Evolutionary conservation across 2,329 filamentous ascomycete species (phyloP).

Genomic region (Polychaeton citri): DNA sequence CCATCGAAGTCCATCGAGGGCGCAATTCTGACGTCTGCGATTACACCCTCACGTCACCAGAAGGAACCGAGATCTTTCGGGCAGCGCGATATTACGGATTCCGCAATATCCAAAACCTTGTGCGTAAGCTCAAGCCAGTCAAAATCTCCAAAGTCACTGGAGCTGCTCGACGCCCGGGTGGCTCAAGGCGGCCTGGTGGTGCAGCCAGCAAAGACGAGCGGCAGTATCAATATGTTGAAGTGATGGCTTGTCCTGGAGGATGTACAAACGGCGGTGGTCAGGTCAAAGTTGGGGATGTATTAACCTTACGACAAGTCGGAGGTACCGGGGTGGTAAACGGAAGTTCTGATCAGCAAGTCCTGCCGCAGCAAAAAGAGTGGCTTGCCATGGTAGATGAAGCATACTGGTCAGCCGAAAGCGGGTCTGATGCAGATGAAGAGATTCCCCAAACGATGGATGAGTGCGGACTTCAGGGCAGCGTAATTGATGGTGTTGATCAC

Average conservation of each 20-base stretch:
- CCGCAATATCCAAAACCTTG: slow-evolving; percentile 94
- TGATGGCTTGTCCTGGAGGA: slow-evolving; percentile 98
- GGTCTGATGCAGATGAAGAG: slow-evolving; percentile 6
- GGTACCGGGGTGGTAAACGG: slow-evolving; percentile 21
- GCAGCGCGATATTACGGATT: slow-evolving; percentile 94
- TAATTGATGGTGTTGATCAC: slow-evolving; percentile 42
- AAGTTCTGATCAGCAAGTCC: slow-evolving; percentile 24
- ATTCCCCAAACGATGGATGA: slow-evolving; percentile 3
- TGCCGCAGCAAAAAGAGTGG: slow-evolving; percentile 78
- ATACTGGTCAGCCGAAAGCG: slow-evolving; percentile 21
- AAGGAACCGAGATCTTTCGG: slow-evolving; percentile 46
- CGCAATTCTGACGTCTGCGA: slow-evolving; percentile 87
- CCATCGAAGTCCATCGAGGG: slow-evolving; percentile 58
- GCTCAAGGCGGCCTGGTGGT: slow-evolving; percentile 37
- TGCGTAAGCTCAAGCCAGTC: slow-evolving; percentile 76
- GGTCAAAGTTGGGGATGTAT: slow-evolving; percentile 74
- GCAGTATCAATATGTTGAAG: slow-evolving; percentile 77
- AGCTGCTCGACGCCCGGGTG: slow-evolving; percentile 44
- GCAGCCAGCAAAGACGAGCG: slow-evolving; percentile 19
- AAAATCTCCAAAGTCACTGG: slow-evolving; percentile 68
- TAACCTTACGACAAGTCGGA: slow-evolving; percentile 24
- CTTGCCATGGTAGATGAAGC: slow-evolving; percentile 55
- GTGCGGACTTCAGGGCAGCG: slow-evolving; percentile 14
- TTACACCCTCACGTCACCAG: slow-evolving; percentile 50
- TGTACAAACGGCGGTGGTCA: slow-evolving; percentile 97